Evolutionary conservation across 352 stramenopile species (phyloP), one percentile per base, ranked within the genome.

Genomic region (Globisporangium nunn): DNA sequence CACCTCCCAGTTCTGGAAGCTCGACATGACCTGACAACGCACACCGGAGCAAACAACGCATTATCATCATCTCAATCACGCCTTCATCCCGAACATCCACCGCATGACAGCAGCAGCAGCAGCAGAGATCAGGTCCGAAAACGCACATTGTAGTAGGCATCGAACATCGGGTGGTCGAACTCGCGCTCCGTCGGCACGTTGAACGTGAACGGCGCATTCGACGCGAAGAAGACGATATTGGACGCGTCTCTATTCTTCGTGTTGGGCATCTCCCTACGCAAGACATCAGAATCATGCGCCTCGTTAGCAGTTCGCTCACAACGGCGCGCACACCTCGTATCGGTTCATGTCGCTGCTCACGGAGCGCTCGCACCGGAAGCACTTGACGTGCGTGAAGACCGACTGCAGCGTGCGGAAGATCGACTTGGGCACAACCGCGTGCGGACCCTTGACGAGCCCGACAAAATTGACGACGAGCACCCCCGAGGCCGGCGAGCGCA

Each of bases 391-490:
- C 11, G 66, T 58, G 47, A 86, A 92, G n/a, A 84, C 71, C 30
- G 78, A 74, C 37, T 74, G 75, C 46, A 92, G 50, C 31, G 81
- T 92, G 18, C 70, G 71, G 54, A 85, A 74, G 52, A 92, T 82
- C n/a, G 82, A 88, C 41, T 77, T 77, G 0, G 81, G 76, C 29
- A 83, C 78, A 11, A 61, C 78, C 0, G 70, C 61, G 35, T 75
- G 71, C 17, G 70, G 63, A 6, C 68, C 77, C 41, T 83, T 74
- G 54, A 84, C 72, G 50, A 78, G 85, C 1, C 82, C 82, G 17
- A 90, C 82, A 61, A 92, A 90, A 57, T 90, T 92, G 59, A 90
- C 69, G 29, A 90, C 78, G 18, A 92, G 51, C n/a, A 92, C 76
- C 3, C 82, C 76, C 58, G 15, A 18, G 23, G 23, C 23, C 0